Base-by-base conservation (phyloP, 2,329 filamentous ascomycete species). In the Stagonosporopsis chrysanthemi region DNA sequence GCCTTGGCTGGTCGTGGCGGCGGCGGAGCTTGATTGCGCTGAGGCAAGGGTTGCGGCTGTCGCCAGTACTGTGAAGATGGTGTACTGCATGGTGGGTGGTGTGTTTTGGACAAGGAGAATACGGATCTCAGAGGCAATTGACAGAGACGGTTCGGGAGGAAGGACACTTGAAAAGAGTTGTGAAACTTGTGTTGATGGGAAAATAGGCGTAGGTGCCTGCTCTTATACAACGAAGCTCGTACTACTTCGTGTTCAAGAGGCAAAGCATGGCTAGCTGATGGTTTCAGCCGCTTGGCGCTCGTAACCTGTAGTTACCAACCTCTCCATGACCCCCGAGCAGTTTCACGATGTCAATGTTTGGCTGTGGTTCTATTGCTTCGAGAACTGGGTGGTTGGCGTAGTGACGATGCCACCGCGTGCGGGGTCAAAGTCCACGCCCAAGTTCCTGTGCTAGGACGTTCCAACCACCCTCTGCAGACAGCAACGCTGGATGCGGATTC, bases 31-130 rank as follows among this genome's bases (percentile, higher is more conserved):
- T 26, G 36, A 38, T 23, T 64, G 56, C 2, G 60, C 62, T 24
- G 59, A 59, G 17, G 40, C 58, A n/a, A 52, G 33, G 26, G 60
- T 57, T 5, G 56, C 53, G 40, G 53, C 58, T 1, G 63, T 51
- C 23, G 63, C 61, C 22, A 68, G 29, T 8, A 68, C 23, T 7
- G 48, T 38, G 35, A 67, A 35, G 40, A 62, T 54, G 24, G 50
- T 55, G 54, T 62, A 64, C 19, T 61, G 64, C 64, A 68, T 68
- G 7, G 39, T 59, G 44, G 31, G 14, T 19, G 17, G n/a, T n/a
- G 26, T 15, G 28, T 23, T n/a, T 29, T 14, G 33, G 33, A 24
- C 12, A 26, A 4, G n/a, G 5, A 9, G 26, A 8, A 22, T 12
- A 39, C 17, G 11, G 17, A 22, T 39, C 9, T 22, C 9, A 22